Evolutionary conservation across 2,329 filamentous ascomycete species (phyloP), one percentile per base, ranked within the genome.

Genomic region (Lachnellula arida): DNA sequence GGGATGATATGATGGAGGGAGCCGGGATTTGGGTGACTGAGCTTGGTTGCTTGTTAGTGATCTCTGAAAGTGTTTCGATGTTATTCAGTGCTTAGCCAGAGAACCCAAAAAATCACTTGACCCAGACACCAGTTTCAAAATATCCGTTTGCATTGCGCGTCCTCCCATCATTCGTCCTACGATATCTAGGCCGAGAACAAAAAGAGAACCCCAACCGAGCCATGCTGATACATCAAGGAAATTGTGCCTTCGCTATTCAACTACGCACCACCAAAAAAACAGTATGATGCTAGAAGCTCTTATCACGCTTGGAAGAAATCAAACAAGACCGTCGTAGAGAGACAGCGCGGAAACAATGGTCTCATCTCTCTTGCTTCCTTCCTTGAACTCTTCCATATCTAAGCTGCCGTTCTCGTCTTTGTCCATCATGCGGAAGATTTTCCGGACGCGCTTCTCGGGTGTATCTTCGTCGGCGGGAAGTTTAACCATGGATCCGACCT

Each of bases 371-470:
- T 97, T 97, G 78, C 91, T 96, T 65, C 94, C 94, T 76, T 99
- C 94, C 77, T 97, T 97, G 81, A 99, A 99, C 73, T 99, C 94
- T 59, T 92, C 88, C 82, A 97, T 93, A 72, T 97, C 93, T 67
- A 99, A 77, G 70, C 89, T 95, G 66, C 93, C 94, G 71, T 97
- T 97, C 78, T 97, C 93, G 73, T 99, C 94, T 81, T 99, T 99
- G 80, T 99, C 94, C 94, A 99, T 99, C 94, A 97, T 97, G 69
- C 88, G 82, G 81, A 99, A 99, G 74, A 99, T 97, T 81, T 99
- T 99, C 75, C 81, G 86, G 61, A 99, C 94, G 62, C 94, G 88
- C 80, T 99, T 99, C 80, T 97, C 93, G 17, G 94, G 94, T 55
- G 94, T 99, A 76, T 99, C 93, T 78, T 99, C 94, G 76, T 99